Base-by-base conservation (phyloP, 495 filamentous ascomycete genomes). In the Tuber brumale region DNA sequence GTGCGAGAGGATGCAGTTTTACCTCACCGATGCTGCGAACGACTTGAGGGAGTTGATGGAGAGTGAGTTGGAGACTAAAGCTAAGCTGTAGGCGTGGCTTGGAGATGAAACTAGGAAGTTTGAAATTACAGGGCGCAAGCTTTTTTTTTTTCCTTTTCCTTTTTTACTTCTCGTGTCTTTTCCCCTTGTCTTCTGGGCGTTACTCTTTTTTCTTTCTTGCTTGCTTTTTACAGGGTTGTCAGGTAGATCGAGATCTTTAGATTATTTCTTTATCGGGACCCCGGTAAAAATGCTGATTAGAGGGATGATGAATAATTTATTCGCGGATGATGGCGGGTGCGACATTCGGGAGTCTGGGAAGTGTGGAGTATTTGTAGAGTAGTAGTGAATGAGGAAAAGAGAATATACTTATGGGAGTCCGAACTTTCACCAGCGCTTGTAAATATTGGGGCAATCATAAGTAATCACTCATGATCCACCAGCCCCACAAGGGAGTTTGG, bases 1-100 rank as follows among this genome's bases (percentile, higher is more conserved):
- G 73, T 92, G 90, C 81, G 90, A 97, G 81, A 91, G 93, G 83
- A 97, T 99, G 94, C 92, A 92, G 85, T 92, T 93, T 88, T 98
- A 91, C 86, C 84, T 99, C 82, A 95, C 91, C 83, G 95, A 97
- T 86, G 95, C 96, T 1, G 96, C 94, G 9, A 88, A 89, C 70
- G 96, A 99, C 75, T 89, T 98, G 81, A 88, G 95, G 79, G 95
- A 97, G 83, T 82, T 99, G 75, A 87, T 99, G 84, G 85, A 94
- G 84, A 92, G 93, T 21, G 94, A 93, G 45, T 82, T 95, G 69
- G 91, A 94, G 80, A 90, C 92, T 80, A 97, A 97, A 88, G 91
- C 95, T 27, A 97, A 97, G 89, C 85, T 99, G 79, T 99, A 89
- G 81, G 70, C 31, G 72, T 66, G 27, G 27, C 16, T 18, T 3